A percentile compares a stretch with the other conserved stretches of the same genome.
These are phyloP conservation scores for Senna siamea DNA, from an alignment of 306 rosid genomes.

Conservation along the genomic window DNA sequence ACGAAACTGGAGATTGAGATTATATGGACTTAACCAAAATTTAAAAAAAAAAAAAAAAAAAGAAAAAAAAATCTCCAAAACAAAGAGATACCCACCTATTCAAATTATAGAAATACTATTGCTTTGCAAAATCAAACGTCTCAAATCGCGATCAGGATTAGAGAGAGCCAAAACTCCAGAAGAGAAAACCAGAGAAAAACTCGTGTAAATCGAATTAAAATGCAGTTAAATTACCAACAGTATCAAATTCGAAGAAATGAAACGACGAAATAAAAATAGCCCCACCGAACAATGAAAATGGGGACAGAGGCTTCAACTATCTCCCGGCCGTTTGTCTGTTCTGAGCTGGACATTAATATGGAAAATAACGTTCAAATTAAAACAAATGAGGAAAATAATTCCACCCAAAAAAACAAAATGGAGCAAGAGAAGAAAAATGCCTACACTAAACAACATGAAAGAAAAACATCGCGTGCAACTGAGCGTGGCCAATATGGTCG, in stretches of 20 bases:
- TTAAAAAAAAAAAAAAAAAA: too few relatives aligned
- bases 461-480: neutral
- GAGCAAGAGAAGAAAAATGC: neutral
- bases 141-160: conserved; percentile 47
- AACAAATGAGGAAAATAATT: neutral
- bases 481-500: neutral
- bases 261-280: neutral
- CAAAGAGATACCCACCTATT: conserved; percentile 27
- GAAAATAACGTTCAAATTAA: conserved; percentile 21
- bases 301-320: conserved; percentile 36
- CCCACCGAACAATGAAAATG: conserved; percentile 35
- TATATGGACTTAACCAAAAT: conserved; percentile 9
- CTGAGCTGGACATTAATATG: conserved; percentile 29
- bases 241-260: conserved; percentile 23
- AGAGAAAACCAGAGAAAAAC: neutral
- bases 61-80: conserved; percentile 4
- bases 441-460: neutral
- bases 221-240: neutral
- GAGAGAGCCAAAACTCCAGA: conserved; percentile 13
- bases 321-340: conserved; percentile 29
- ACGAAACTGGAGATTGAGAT: conserved; percentile 7
- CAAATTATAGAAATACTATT: conserved; percentile 2
- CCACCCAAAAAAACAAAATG: neutral
- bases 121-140: conserved; percentile 19
- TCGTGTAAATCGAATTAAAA: neutral